Evolutionary conservation across 2,329 filamentous ascomycete species (phyloP).

Genomic region (Alternaria gansuensis): DNA sequence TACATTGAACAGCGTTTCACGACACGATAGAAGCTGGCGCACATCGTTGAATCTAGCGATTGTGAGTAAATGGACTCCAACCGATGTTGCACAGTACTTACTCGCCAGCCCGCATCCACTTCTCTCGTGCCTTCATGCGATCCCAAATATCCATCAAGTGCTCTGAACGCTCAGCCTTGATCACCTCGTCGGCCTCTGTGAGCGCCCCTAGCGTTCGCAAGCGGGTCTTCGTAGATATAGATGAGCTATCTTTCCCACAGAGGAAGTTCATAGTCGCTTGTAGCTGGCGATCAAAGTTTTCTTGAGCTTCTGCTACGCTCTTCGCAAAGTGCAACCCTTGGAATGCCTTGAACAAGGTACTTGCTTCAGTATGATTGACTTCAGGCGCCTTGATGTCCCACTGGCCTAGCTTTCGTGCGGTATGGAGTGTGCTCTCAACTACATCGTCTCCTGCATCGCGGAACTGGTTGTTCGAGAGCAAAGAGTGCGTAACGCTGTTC

Average conservation of each 20-base stretch:
- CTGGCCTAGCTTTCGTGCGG: constrained; percentile 82
- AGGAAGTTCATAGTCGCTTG: constrained; percentile 56
- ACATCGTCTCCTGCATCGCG: constrained; percentile 66
- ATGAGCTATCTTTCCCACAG: constrained; percentile 37
- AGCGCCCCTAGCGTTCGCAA: constrained; percentile 69
- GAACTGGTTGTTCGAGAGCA: constrained; percentile 74
- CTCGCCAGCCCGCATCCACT: constrained; percentile 86
- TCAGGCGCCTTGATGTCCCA: constrained; percentile 87
- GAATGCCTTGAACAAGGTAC: constrained; percentile 80
- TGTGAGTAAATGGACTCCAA: constrained; percentile 43
- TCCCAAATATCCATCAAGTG: constrained; percentile 70
- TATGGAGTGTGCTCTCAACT: constrained; percentile 77
- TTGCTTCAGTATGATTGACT: constrained; percentile 68
- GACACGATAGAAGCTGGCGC: constrained; percentile 79
- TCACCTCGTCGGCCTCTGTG: constrained; percentile 81
- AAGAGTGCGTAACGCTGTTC: constrained; percentile 82
- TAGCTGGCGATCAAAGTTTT: constrained; percentile 69
- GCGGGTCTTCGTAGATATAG: constrained; percentile 36
- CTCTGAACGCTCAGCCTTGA: constrained; percentile 67
- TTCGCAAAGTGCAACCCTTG: constrained; percentile 77
- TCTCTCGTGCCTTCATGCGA: constrained; percentile 70
- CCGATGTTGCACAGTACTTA: constrained; percentile 55
- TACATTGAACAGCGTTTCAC: constrained; percentile 82
- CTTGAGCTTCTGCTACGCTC: constrained; percentile 63
- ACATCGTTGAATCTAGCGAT: constrained; percentile 75